Evolutionary conservation across 306 rosid genomes (phyloP).

Genomic region (Fragaria ananassa): DNA sequence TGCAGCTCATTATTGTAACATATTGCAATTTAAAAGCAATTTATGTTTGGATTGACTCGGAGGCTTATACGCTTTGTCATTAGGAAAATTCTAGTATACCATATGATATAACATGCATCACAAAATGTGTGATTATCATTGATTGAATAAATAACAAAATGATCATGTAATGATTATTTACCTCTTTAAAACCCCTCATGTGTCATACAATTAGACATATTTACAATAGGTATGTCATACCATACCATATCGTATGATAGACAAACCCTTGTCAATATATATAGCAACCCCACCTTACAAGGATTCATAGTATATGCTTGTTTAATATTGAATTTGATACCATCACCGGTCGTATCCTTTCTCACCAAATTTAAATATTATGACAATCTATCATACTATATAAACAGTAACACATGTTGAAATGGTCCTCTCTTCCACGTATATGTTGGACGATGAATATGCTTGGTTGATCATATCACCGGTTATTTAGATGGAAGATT

Average conservation of each 20-base stretch:
- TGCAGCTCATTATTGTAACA: neutral
- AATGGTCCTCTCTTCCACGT: too few relatives aligned
- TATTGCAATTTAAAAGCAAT: neutral
- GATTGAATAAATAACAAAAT: fast-evolving
- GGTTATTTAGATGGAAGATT: too few relatives aligned
- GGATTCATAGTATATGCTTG: neutral
- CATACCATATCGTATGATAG: too few relatives aligned
- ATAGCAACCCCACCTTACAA: neutral
- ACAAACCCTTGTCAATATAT: neutral
- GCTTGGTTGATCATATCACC: too few relatives aligned
- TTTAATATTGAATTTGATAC: neutral
- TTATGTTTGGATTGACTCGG: neutral
- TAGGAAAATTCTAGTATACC: too few relatives aligned
- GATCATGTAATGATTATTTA: too few relatives aligned
- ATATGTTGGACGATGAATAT: too few relatives aligned
- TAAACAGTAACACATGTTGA: neutral
- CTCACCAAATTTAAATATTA: neutral
- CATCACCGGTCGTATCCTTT: neutral
- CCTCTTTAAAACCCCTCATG: fast-evolving
- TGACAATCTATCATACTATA: neutral
- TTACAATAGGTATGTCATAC: fast-evolving
- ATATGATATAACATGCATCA: too few relatives aligned
- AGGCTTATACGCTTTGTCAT: neutral
- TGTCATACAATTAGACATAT: too few relatives aligned
- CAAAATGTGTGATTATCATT: too few relatives aligned